Percentiles rank a stretch among this genome's conserved stretches.
Evolutionary conservation across 2,329 filamentous ascomycete species (phyloP).

Genomic region (Penicillium sp.): DNA sequence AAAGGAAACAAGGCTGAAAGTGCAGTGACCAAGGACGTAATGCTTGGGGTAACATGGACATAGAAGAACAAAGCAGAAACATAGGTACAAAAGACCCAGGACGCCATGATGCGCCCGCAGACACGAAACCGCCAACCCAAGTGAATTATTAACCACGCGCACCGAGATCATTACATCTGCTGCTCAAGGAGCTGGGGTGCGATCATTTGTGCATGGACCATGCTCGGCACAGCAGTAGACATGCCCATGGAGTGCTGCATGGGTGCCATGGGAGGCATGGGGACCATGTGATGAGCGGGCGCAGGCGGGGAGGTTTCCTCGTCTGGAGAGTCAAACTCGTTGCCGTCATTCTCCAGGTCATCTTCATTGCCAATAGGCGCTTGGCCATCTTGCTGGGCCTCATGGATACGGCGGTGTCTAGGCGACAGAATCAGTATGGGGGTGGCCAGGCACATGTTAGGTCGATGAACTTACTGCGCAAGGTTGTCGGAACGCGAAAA

Average conservation of each 20-base stretch:
- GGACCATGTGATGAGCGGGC: conserved; percentile 30
- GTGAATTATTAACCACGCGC: conserved; percentile 1
- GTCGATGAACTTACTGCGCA: conserved; percentile 66
- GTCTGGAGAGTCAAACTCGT: conserved; percentile 73
- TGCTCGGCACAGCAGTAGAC: conserved; percentile 36
- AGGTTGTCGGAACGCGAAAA: conserved; percentile 98
- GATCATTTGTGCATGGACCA: conserved; percentile 41
- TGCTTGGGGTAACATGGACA: conserved; percentile 5
- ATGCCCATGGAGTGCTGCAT: conserved; percentile 36
- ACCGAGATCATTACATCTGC: conserved; percentile 28
- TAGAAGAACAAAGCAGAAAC: conserved; percentile 10
- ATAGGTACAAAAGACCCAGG: conserved; percentile 9
- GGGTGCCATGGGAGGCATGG: conserved; percentile 32
- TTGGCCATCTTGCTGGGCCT: conserved; percentile 59
- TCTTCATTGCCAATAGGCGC: conserved; percentile 55
- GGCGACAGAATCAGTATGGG: conserved; percentile 34
- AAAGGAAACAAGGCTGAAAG: conserved; percentile 11
- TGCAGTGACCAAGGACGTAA: conserved; percentile 13
- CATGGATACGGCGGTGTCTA: conserved; percentile 73
- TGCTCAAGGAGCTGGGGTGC: conserved; percentile 41
- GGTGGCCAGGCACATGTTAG: background rate
- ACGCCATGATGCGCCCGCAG: conserved; percentile 5
- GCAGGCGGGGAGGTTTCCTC: conserved; percentile 61
- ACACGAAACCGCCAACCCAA: conserved; percentile 4
- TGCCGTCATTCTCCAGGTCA: conserved; percentile 82